Base-by-base conservation (phyloP, 2,329 filamentous ascomycete genomes). In the Fusarium sp. region DNA sequence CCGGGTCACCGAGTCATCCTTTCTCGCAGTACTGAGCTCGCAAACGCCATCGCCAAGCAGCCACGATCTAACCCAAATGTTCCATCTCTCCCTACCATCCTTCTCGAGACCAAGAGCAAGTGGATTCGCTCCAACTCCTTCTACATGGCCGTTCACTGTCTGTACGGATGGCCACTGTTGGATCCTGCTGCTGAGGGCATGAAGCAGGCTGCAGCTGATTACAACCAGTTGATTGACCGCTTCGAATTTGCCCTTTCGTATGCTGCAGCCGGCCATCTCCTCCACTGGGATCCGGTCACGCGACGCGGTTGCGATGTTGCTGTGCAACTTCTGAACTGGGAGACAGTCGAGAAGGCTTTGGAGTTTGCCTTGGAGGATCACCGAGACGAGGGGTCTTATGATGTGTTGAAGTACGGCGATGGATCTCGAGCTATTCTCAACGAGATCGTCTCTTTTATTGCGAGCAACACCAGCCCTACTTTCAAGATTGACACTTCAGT, bases 201-300 rank as follows among this genome's bases (percentile, higher is more conserved):
- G 30, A 78, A 82, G 28, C 77, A 79, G 17, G 79, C 82, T 5
- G 75, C 83, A 36, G 78, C 79, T 0, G 77, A 84, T 76, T 81
- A 84, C 61, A 82, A 85, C 28, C 80, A 83, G 56, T 72, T 81
- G 50, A 75, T 78, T 28, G 85, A 87, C 13, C 85, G 84, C 26
- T 85, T 90, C 66, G 83, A 86, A 38, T 88, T 89, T 70, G 87
- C 87, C n/a, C 81, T 94, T 26, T 89, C 89, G 30, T 92, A 93
- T 76, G 87, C 90, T 51, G 90, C 91, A 32, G 88, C 90, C 10
- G 92, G 91, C 1, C 84, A 88, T 56, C 82, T 89, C 44, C 83
- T 94, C 22, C 83, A 85, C 45, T 87, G 91, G 78, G 84, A 83
- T 6, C 85, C 86, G 30, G 85, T 93, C 32, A 83, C 88, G 17